phyloP scores from a whole-genome alignment of 1,284 basidiomycete genomes.

The Agaricales sp. region DNA sequence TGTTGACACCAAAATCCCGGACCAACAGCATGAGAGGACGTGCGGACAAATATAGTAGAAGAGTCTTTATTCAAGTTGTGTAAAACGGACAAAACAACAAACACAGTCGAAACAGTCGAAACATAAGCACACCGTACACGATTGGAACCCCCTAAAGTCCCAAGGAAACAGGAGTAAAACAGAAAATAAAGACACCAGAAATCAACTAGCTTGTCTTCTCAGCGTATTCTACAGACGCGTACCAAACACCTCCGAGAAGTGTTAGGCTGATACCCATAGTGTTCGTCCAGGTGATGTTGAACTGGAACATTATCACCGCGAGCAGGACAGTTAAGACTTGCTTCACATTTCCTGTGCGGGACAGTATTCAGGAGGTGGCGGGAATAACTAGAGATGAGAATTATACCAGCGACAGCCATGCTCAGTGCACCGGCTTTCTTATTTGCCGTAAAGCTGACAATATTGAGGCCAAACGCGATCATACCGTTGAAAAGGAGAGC shows the following conservation, averaged over 20 bases:
- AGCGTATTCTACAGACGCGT: conserved; percentile 62
- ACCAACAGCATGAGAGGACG: too few relatives aligned
- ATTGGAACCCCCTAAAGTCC: too few relatives aligned
- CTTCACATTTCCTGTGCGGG: conserved; percentile 69
- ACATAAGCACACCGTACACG: too few relatives aligned
- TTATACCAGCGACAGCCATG: conserved; percentile 79
- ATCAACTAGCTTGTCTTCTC: too few relatives aligned
- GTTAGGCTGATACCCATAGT: conserved; percentile 75
- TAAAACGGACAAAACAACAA: too few relatives aligned
- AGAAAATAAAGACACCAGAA: too few relatives aligned
- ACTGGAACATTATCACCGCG: conserved; percentile 75
- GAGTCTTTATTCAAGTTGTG: too few relatives aligned
- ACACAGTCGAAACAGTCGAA: too few relatives aligned
- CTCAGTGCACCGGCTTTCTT: conserved; percentile 78
- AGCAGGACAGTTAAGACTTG: conserved; percentile 88
- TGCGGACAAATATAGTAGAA: too few relatives aligned
- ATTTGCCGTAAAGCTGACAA: conserved; percentile 89
- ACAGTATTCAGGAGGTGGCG: conserved; percentile 5
- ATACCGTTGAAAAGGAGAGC: conserved; percentile 69
- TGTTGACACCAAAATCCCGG: too few relatives aligned
- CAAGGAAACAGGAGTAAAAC: too few relatives aligned
- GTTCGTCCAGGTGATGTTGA: conserved; percentile 73
- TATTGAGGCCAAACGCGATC: conserved; percentile 85
- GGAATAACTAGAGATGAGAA: conserved; percentile 2
- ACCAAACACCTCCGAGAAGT: conserved; percentile 76